Base-by-base conservation (phyloP, 257 asterid genomes). In the Solanum piurae region DNA sequence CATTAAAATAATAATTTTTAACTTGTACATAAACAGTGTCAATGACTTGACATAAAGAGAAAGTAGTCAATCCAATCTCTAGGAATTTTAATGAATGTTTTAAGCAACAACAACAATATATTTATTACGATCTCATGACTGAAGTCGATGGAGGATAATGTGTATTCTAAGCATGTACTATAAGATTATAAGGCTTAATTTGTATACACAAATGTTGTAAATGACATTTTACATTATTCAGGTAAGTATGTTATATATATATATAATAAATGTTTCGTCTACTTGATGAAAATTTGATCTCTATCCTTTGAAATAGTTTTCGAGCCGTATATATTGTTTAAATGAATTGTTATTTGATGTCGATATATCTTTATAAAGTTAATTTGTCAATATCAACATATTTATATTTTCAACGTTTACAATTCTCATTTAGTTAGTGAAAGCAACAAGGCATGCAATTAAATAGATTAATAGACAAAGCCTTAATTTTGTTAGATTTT, bases 1-100 rank as follows among this genome's bases (percentile, higher is more conserved):
- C 82, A 36, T 3, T 36, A 74, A 37, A 36, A 74, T 21, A 34
- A 36, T 73, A 9, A 9, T 5, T 64, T 0, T 18, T 72, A 34
- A 74, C 49, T 2, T 9, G 29, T 74, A 20, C 1, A 36, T 74
- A 36, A 37, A 36, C 52, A 37, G 83, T 74, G 33, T 21, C 18
- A 21, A 74, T 37, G 44, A 38, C 37, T 79, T 83, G 89, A 87
- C 72, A 87, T 42, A 82, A 66, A 66, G 73, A 36, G 87, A 44
- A 49, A 36, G 83, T 62, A 42, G 60, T 21, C 18, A 74, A 74
- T 52, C 42, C 4, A 16, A 12, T 74, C 27, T 34, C 29, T 18
- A 31, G 77, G 12, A 71, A 14, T 31, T 29, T 71, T 71, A 31
- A 3, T 29, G 38, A 18, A 14, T 1, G 2, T 69, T 69, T 11